Evolutionary conservation across 192 early-diverging fungal species (phyloP).

Genomic region (Obelidium mucronatum): DNA sequence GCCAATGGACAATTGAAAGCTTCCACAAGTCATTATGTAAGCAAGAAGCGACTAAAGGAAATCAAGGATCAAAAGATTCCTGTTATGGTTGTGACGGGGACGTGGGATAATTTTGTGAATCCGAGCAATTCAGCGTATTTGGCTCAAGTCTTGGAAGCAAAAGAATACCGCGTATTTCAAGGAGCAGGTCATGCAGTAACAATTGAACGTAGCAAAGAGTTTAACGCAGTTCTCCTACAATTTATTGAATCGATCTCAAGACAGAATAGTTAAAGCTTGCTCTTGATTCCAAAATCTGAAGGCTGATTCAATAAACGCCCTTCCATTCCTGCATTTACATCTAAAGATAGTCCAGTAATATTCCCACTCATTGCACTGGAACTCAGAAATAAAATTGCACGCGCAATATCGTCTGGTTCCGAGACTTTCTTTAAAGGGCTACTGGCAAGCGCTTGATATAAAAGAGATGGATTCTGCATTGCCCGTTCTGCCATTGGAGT

Average conservation of each 20-base stretch:
- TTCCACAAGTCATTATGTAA: constrained; percentile 13
- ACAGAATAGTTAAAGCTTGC: neutral
- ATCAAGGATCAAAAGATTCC: constrained; percentile 17
- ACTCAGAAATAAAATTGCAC: constrained; percentile 59
- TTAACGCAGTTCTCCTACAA: neutral
- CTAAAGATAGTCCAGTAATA: constrained; percentile 62
- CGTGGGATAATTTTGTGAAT: constrained; percentile 36
- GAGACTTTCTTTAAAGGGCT: constrained; percentile 64
- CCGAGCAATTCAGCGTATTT: constrained; percentile 29
- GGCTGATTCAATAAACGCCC: constrained; percentile 52
- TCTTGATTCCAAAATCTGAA: constrained; percentile 35
- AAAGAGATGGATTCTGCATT: constrained; percentile 50
- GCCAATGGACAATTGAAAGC: constrained; percentile 27
- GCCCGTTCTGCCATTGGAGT: constrained; percentile 66
- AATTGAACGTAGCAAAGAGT: neutral
- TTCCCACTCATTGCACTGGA: constrained; percentile 54
- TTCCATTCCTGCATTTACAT: constrained; percentile 69
- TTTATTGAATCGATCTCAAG: too few relatives aligned
- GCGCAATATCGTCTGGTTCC: constrained; percentile 61
- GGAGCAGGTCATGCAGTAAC: constrained; percentile 1
- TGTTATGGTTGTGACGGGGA: constrained; percentile 26
- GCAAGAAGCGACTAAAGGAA: neutral
- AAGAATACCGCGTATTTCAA: constrained; percentile 7
- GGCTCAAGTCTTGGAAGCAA: constrained; percentile 3
- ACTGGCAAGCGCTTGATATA: constrained; percentile 62